Conservation (phyloP, 495 filamentous ascomycete species). For the Neurospora sp. region DNA sequence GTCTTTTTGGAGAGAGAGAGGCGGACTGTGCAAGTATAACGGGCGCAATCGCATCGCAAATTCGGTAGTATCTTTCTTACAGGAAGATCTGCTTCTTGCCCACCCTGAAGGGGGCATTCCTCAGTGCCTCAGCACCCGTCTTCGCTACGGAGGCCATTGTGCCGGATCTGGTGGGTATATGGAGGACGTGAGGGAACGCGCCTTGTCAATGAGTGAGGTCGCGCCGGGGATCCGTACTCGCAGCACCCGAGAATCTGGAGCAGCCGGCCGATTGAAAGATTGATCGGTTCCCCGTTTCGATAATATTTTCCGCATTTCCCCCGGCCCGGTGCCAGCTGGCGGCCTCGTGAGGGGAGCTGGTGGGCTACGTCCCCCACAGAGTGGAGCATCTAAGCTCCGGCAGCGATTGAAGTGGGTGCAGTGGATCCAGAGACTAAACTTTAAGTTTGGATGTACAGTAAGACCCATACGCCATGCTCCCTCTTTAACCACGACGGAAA, state of each 20-base stretch:
- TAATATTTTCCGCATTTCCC: neutral
- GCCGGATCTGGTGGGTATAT: neutral
- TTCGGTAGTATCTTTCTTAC: constrained; percentile 34
- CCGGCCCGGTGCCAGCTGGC: neutral
- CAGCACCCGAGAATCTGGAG: neutral
- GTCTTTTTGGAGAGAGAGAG: neutral
- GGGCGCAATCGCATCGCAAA: neutral
- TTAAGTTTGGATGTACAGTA: neutral
- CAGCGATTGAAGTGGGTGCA: neutral
- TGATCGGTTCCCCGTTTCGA: neutral
- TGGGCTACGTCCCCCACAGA: neutral
- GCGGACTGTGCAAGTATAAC: neutral
- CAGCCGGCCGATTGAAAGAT: neutral
- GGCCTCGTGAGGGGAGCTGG: neutral
- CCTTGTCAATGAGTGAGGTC: neutral
- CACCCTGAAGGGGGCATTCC: constrained; percentile 17
- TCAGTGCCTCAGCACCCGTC: neutral
- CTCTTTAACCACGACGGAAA: neutral
- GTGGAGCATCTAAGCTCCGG: neutral
- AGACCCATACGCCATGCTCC: neutral
- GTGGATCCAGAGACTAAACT: neutral
- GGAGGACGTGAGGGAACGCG: neutral
- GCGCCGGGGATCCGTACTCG: neutral
- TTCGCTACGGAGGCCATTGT: neutral
- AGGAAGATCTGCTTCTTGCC: constrained; percentile 58